A percentile compares a stretch with the other conserved stretches of the same genome.
These are phyloP conservation scores for Musa itinerans DNA, from an alignment of 176 grass and related monocot species.

Conservation along the genomic window DNA sequence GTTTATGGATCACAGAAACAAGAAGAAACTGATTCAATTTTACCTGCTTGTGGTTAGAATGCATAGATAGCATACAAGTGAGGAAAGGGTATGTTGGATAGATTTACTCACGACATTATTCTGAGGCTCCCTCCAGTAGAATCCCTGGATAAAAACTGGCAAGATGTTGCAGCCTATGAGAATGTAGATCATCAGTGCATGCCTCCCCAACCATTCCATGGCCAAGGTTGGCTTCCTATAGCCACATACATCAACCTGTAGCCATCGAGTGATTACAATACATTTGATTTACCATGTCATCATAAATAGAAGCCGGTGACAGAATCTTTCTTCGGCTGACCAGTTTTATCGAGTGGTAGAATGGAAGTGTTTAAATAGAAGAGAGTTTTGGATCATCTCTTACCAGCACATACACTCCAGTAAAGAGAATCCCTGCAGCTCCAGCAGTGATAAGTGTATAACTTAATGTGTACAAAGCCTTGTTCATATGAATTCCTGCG, in stretches of 20 bases:
- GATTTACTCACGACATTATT: slow-evolving; percentile 47
- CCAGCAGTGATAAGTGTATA: slow-evolving; percentile 55
- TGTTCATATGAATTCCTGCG: slow-evolving; percentile 68
- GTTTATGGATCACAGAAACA: no score
- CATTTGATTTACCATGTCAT: no score
- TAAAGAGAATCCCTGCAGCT: slow-evolving; percentile 44
- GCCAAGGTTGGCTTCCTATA: slow-evolving; percentile 32
- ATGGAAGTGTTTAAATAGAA: neutral
- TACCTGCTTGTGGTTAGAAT: neutral
- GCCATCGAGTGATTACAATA: no score
- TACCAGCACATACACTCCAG: slow-evolving; percentile 52
- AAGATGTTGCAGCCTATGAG: slow-evolving; percentile 57
- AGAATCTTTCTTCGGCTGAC: no score
- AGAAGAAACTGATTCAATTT: no score
- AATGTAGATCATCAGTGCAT: slow-evolving; percentile 64
- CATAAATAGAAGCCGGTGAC: no score
- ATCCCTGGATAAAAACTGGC: slow-evolving; percentile 47
- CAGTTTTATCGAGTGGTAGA: neutral
- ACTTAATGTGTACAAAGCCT: slow-evolving; percentile 59
- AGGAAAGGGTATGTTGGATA: neutral
- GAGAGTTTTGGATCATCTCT: slow-evolving; percentile 1
- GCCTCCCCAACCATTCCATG: slow-evolving; percentile 62
- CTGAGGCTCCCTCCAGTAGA: slow-evolving; percentile 45
- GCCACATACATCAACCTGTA: slow-evolving; percentile 56
- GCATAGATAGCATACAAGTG: neutral